Conservation (phyloP, 2,329 filamentous ascomycete species). For the Neopestalotiopsis sp. region DNA sequence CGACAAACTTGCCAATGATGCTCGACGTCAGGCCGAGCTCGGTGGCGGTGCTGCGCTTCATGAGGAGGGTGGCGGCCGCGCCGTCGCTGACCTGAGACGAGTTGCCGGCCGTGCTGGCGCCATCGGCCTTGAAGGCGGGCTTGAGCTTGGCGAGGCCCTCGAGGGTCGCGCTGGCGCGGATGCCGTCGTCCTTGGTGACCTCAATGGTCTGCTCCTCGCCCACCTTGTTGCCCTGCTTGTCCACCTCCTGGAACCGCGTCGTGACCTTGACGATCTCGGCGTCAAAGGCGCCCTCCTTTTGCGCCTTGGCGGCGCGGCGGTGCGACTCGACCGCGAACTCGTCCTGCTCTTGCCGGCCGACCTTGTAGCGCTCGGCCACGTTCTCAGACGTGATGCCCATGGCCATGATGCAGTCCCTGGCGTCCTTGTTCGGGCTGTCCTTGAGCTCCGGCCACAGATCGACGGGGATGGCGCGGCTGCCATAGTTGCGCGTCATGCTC, state of each 20-base stretch:
- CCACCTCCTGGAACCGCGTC: slow-evolving; percentile 69
- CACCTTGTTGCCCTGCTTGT: slow-evolving; percentile 62
- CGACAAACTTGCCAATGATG: slow-evolving; percentile 85
- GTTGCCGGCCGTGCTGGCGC: slow-evolving; percentile 85
- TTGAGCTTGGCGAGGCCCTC: slow-evolving; percentile 81
- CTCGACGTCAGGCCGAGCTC: slow-evolving; percentile 70
- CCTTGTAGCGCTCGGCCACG: slow-evolving; percentile 77
- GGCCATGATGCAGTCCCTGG: slow-evolving; percentile 87
- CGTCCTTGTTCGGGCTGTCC: slow-evolving; percentile 68
- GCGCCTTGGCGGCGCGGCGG: slow-evolving; percentile 72
- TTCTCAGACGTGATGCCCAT: slow-evolving; percentile 95
- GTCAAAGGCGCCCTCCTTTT: slow-evolving; percentile 72
- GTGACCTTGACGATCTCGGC: slow-evolving; percentile 80
- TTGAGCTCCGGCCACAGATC: slow-evolving; percentile 78
- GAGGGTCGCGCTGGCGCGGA: slow-evolving; percentile 68
- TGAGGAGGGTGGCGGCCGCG: slow-evolving; percentile 81
- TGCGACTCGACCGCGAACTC: slow-evolving; percentile 80
- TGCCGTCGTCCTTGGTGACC: slow-evolving; percentile 81
- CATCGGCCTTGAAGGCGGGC: slow-evolving; percentile 79
- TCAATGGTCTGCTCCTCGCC: slow-evolving; percentile 66
- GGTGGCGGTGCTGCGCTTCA: slow-evolving; percentile 80
- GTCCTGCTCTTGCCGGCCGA: slow-evolving; percentile 80
- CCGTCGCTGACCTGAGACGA: slow-evolving; percentile 86
- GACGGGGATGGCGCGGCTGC: slow-evolving; percentile 79
- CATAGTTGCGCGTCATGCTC: slow-evolving; percentile 95